Conservation (phyloP, 106 monocot genomes). For the Platanthera guangdongensis region DNA sequence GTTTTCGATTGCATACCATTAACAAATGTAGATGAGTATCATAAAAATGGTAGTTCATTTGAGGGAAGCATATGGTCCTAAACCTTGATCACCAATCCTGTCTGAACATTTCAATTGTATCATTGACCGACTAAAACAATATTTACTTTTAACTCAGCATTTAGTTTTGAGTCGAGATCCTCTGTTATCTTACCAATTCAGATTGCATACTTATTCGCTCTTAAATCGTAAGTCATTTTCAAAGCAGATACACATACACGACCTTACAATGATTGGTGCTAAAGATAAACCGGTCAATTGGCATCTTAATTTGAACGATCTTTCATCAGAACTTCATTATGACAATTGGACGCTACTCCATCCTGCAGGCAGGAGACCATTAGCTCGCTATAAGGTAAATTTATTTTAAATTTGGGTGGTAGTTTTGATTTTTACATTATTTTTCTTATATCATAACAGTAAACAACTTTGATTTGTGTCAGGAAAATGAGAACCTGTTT, state of each 20-base stretch:
- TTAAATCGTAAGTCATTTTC: not conserved
- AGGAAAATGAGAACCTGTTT: not conserved
- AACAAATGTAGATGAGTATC: not conserved
- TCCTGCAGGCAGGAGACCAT: slow-evolving; percentile 1
- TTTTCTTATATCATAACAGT: not conserved
- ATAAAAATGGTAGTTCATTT: not conserved
- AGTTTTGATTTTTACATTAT: not conserved
- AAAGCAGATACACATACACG: no score
- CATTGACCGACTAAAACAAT: not conserved
- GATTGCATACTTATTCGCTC: not conserved
- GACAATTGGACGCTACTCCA: not conserved
- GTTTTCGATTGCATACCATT: not conserved
- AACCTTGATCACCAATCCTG: not conserved
- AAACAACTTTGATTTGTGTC: not conserved
- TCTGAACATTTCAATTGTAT: not conserved
- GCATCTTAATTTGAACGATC: not conserved
- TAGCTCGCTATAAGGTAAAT: slow-evolving; percentile 8
- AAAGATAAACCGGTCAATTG: slow-evolving; percentile 1
- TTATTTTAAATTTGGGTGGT: not conserved
- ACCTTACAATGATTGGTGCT: not conserved
- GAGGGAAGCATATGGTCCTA: not conserved
- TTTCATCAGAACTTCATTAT: slow-evolving; percentile 3
- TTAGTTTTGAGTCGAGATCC: not conserved
- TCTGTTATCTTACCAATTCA: not conserved
- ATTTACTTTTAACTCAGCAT: not conserved